These are phyloP conservation scores for Monosporascus sp. DNA, from an alignment of 2,329 filamentous ascomycete genomes.

Conservation along the genomic window DNA sequence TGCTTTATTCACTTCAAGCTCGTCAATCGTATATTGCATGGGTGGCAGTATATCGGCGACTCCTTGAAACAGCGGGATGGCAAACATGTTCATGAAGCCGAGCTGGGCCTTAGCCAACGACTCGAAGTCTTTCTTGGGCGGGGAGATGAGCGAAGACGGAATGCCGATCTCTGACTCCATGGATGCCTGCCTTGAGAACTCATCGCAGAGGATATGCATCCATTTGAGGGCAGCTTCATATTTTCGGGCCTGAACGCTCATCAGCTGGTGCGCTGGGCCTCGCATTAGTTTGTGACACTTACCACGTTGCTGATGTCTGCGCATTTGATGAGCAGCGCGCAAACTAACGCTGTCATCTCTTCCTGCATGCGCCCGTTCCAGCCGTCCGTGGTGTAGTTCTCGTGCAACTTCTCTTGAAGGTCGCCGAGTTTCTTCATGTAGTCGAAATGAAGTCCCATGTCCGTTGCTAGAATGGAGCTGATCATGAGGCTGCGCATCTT, in stretches of 20 bases:
- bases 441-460: constrained; percentile 95
- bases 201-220: constrained; percentile 91
- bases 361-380: constrained; percentile 76
- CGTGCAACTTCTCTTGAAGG: constrained; percentile 71
- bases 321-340: constrained; percentile 92
- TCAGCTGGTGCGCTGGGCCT: constrained; percentile 11
- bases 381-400: constrained; percentile 59
- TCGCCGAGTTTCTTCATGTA: constrained; percentile 89
- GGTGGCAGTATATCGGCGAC: constrained; percentile 81
- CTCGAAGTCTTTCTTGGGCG: constrained; percentile 75
- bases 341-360: constrained; percentile 74
- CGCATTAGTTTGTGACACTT: constrained; percentile 36
- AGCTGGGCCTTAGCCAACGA: constrained; percentile 86
- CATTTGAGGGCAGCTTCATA: constrained; percentile 80
- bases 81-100: constrained; percentile 95
- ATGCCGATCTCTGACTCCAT: constrained; percentile 90
- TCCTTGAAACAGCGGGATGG: constrained; percentile 83
- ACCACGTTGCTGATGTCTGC: constrained; percentile 98
- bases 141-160: constrained; percentile 78
- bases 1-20: constrained; percentile 71
- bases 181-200: constrained; percentile 86
- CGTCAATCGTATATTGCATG: constrained; percentile 78
- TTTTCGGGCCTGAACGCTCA: constrained; percentile 63
- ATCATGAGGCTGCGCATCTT: constrained; percentile 89
- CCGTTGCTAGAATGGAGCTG: constrained; percentile 93